Percentiles rank a stretch among this genome's conserved stretches.
Conservation (phyloP, 768 basidiomycete species). For the Leucocoprinus birnbaumii region DNA sequence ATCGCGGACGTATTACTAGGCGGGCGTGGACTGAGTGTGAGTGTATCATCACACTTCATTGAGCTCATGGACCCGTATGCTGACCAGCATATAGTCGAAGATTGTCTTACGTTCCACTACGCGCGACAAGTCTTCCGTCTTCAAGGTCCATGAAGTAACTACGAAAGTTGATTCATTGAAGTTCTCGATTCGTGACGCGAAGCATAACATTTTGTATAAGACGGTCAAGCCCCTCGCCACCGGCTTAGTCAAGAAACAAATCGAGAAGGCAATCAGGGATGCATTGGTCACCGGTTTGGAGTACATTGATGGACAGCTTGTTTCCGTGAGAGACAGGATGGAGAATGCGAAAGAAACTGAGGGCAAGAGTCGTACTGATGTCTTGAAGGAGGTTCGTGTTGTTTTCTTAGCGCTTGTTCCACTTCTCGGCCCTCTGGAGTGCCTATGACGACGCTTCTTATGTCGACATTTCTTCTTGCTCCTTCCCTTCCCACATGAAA, state of each 20-base stretch:
- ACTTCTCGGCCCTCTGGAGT: too few relatives aligned
- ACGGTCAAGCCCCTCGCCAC: conserved; percentile 78
- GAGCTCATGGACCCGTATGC: not conserved
- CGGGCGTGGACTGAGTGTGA: conserved; percentile 74
- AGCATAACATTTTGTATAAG: conserved; percentile 89
- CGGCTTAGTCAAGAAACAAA: conserved; percentile 76
- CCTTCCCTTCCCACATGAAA: too few relatives aligned
- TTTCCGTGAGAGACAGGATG: conserved; percentile 81
- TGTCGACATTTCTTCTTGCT: too few relatives aligned
- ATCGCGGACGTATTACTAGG: conserved; percentile 84
- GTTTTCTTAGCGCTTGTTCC: not conserved
- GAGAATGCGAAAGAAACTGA: conserved; percentile 47
- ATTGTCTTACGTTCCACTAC: conserved; percentile 58
- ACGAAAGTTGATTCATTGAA: conserved; percentile 87
- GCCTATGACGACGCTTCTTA: too few relatives aligned
- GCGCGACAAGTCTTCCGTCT: conserved; percentile 67
- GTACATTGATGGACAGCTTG: conserved; percentile 87
- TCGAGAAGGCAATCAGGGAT: conserved; percentile 51
- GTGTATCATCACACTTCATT: conserved; percentile 13
- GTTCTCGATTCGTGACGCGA: conserved; percentile 88
- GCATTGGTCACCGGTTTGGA: conserved; percentile 80
- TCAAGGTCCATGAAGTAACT: conserved; percentile 66
- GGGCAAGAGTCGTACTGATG: conserved; percentile 37
- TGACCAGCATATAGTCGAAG: conserved; percentile 39
- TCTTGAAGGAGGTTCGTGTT: conserved; percentile 53